Evolutionary conservation across 2,329 filamentous ascomycete species (phyloP).

Genomic region (Colletotrichum musae): DNA sequence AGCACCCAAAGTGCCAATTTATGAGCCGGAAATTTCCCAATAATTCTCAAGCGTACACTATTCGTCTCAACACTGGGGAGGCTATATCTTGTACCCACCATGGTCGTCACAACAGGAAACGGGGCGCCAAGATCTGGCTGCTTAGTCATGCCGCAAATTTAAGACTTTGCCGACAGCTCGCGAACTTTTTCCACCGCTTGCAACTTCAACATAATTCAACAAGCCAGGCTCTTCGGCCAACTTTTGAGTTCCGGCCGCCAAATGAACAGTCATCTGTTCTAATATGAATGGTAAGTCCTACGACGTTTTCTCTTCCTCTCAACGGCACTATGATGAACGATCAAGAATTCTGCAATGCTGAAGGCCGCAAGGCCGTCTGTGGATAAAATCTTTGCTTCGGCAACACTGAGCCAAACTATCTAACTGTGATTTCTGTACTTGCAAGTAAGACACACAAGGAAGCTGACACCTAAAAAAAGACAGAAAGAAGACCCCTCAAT

Average conservation of each 20-base stretch:
- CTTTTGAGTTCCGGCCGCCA: neutral
- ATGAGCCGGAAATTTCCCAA: conserved; percentile 1
- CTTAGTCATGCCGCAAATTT: conserved; percentile 32
- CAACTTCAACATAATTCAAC: neutral
- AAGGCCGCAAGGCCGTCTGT: conserved; percentile 51
- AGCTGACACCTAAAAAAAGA: conserved; percentile 12
- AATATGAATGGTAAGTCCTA: conserved; percentile 32
- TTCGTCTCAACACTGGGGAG: neutral
- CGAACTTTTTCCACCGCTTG: conserved; percentile 6
- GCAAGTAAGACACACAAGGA: neutral
- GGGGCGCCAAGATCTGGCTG: neutral
- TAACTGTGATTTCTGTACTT: neutral
- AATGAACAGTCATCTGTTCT: neutral
- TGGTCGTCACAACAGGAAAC: neutral
- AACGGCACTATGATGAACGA: conserved; percentile 47
- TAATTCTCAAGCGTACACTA: neutral
- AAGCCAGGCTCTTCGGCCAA: neutral
- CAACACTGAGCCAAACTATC: conserved; percentile 32
- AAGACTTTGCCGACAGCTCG: conserved; percentile 16
- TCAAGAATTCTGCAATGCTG: conserved; percentile 66
- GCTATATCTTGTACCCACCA: neutral
- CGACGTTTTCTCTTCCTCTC: conserved; percentile 48
- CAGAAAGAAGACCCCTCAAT: neutral
- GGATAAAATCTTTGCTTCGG: conserved; percentile 49
- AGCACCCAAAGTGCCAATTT: conserved; percentile 25